phyloP scores from a whole-genome alignment of 2,329 filamentous ascomycete species.

The Nakataea oryzae region DNA sequence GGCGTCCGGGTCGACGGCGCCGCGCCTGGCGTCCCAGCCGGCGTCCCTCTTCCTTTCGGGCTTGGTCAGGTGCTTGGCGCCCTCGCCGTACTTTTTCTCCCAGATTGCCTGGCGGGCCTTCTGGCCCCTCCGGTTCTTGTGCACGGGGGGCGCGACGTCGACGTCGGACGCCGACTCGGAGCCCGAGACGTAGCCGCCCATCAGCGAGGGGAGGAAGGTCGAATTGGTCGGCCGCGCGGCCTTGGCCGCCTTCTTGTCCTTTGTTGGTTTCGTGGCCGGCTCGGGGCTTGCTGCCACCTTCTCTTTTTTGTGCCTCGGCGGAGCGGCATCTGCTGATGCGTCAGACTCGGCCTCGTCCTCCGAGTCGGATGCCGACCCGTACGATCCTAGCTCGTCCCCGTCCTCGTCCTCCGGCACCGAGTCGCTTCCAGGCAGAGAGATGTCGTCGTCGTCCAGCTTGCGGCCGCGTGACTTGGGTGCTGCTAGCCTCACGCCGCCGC shows the following conservation, averaged over 20 bases:
- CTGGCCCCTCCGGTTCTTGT: constrained; percentile 66
- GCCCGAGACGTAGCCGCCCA: constrained; percentile 71
- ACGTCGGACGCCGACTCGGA: constrained; percentile 61
- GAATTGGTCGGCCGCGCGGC: constrained; percentile 26
- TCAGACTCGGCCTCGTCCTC: not conserved
- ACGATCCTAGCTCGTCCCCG: not conserved
- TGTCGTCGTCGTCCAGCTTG: constrained; percentile 1
- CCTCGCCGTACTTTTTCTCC: constrained; percentile 68
- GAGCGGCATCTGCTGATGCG: not conserved
- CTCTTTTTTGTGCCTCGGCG: constrained; percentile 2
- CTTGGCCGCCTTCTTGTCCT: constrained; percentile 11
- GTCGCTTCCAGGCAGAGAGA: constrained; percentile 3
- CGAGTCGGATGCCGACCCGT: not conserved
- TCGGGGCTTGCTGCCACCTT: not conserved
- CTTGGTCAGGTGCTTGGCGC: constrained; percentile 53
- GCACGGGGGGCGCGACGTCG: constrained; percentile 44
- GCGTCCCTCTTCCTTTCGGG: constrained; percentile 19
- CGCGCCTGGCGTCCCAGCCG: constrained; percentile 48
- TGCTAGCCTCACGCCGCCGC: constrained; percentile 10
- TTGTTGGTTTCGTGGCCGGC: constrained; percentile 8
- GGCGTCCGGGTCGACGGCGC: constrained; percentile 34
- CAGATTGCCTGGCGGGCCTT: constrained; percentile 67
- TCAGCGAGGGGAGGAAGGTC: constrained; percentile 64
- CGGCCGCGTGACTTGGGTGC: not conserved
- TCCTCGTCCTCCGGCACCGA: not conserved